Evolutionary conservation across 169 alveolate species (phyloP).

Genomic region (Cryptosporidium bovis): DNA sequence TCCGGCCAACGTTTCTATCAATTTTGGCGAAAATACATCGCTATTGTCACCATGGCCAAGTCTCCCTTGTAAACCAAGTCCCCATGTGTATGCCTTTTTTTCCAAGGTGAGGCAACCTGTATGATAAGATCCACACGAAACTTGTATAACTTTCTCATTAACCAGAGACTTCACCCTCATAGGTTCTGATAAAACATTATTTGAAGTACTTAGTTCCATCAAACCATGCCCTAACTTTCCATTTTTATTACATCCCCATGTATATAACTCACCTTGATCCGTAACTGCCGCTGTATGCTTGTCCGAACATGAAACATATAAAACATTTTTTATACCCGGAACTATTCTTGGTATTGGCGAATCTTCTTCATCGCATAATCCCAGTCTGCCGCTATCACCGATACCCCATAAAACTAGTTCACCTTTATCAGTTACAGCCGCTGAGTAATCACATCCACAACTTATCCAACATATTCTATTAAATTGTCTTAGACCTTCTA

Average conservation of each 20-base stretch:
- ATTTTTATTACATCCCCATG: constrained; percentile 86
- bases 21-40: constrained; percentile 67
- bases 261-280: constrained; percentile 80
- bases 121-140: constrained; percentile 84
- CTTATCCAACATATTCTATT: constrained; percentile 30
- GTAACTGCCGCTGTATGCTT: constrained; percentile 82
- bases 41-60: constrained; percentile 83
- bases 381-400: constrained; percentile 77
- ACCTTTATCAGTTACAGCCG: constrained; percentile 75
- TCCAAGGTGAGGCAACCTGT: constrained; percentile 75
- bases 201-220: constrained; percentile 10
- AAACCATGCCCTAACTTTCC: constrained; percentile 81
- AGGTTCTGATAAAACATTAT: constrained; percentile 70
- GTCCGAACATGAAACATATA: constrained; percentile 80
- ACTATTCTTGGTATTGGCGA: constrained; percentile 26
- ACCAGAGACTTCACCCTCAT: constrained; percentile 73
- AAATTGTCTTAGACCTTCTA: constrained; percentile 29
- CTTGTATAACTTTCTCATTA: constrained; percentile 76
- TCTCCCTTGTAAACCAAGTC: constrained; percentile 86
- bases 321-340: constrained; percentile 29
- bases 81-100: constrained; percentile 88
- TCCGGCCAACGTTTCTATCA: constrained; percentile 74
- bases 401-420: constrained; percentile 77
- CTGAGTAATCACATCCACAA: constrained; percentile 72
- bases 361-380: constrained; percentile 73